These are phyloP conservation scores for Calonectria pauciramosa DNA, from an alignment of 2,329 filamentous ascomycete species.

Conservation along the genomic window DNA sequence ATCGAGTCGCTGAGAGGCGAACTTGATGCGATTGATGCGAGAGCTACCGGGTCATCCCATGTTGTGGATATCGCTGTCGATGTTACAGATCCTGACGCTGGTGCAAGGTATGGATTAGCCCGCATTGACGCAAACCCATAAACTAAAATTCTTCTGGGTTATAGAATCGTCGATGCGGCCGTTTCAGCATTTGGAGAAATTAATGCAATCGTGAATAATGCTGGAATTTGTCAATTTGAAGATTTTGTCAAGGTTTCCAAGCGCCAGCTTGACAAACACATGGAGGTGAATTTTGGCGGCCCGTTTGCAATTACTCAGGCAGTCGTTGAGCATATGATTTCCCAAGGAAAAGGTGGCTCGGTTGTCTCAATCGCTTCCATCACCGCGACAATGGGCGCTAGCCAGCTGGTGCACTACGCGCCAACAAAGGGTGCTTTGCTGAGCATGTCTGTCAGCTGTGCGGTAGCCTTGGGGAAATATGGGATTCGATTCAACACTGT, in stretches of 20 bases:
- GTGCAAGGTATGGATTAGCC: not conserved
- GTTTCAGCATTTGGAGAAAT: not conserved
- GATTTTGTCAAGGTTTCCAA: not conserved
- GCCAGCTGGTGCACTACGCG: not conserved
- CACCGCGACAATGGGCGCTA: not conserved
- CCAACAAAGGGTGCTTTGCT: not conserved
- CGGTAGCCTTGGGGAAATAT: not conserved
- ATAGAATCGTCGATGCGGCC: not conserved
- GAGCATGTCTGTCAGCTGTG: not conserved
- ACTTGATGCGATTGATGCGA: not conserved
- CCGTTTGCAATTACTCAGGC: not conserved
- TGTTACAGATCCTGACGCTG: not conserved
- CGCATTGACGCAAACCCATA: too few relatives aligned
- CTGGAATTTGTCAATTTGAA: not conserved
- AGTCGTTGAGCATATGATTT: not conserved
- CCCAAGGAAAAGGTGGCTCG: not conserved
- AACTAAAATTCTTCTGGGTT: too few relatives aligned
- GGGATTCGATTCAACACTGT: not conserved
- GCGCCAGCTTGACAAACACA: not conserved
- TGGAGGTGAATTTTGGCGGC: not conserved
- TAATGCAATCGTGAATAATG: not conserved
- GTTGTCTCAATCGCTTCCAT: not conserved
- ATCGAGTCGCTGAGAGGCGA: not conserved
- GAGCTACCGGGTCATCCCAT: not conserved
- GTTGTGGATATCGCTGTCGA: not conserved